Evolutionary conservation across 495 filamentous ascomycete species (phyloP), one percentile per base, ranked within the genome.

Genomic region (Penicillium antarcticum): DNA sequence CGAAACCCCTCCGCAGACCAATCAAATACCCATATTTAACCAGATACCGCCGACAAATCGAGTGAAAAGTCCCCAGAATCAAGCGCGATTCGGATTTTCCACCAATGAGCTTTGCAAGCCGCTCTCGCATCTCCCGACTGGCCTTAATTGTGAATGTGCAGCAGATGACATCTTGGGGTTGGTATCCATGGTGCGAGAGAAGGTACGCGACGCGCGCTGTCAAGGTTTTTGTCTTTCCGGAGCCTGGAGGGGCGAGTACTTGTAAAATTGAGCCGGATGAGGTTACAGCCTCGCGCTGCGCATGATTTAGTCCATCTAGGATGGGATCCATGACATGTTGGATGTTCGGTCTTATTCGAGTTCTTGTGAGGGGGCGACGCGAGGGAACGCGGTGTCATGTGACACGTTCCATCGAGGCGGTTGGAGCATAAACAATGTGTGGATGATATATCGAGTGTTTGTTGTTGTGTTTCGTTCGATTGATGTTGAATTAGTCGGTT

Each of bases 141-240:
- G 94, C 94, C 67, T 97, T 99, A 65, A 96, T 89, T 3, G 95
- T 99, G 65, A 99, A 99, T 1, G 95, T 99, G 52, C 92, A 92
- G 48, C 96, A 95, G 38, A 99, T 85, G 63, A 99, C 82, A 76
- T 97, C 94, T 75, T 90, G 86, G 57, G 95, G 92, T 36, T 83
- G 83, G 59, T 89, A 84, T 26, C 84, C 81, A 55, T 88, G 73
- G 56, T 88, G 76, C n/a, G 82, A 78, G 42, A 99, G 81, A n/a
- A 97, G 82, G 76, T 95, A 96, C 49, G 92, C 95, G 46, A 96
- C 91, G 49, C 95, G 86, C 33, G 95, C 87, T 0, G 92, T 97
- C 32, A 99, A 80, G 3, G 95, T 97, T 71, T 97, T 92, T 9
- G 95, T 99, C 71, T 99, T 99, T 21, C 95, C 95, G 32, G 87